Base-by-base conservation (phyloP, 2,329 filamentous ascomycete genomes). In the Monilinia fructicola region DNA sequence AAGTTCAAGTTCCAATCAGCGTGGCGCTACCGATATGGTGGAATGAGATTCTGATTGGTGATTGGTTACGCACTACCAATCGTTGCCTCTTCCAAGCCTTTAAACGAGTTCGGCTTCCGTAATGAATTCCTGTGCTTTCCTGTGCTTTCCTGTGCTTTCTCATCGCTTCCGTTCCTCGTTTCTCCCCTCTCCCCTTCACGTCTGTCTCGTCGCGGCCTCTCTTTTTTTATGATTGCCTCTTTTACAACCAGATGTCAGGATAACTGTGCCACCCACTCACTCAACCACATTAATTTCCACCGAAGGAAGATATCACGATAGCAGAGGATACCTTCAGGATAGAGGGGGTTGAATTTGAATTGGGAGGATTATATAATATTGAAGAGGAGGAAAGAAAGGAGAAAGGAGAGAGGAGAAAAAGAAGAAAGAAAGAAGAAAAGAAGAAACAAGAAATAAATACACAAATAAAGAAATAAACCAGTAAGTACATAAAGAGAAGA, bases 1-100 rank as follows among this genome's bases (percentile, higher is more conserved):
- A 21, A 5, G 10, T 18, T 46, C 18, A 21, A 5, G 10, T 18
- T 46, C 18, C 6, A 54, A 54, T 54, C 52, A 10, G 52, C 42
- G 28, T 48, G 42, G 56, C 56, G 56, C 42, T 59, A 59, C 42
- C 42, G 21, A 23, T 35, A 48, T 48, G 56, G 42, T 48, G 56
- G 56, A 48, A 42, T 26, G 12, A 16, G 10, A 7, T 9, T 59
- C 21, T 48, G 1, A 48, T 48, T 2, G 42, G 2, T 48, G 42
- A 48, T 48, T 44, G 55, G 40, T 31, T 11, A 9, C 3, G 11
- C 2, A 16, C n/a, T 14, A 14, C 40, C 40, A 40, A 46, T 16
- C 9, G 23, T 44, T 31, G 42, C 56, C 56, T 59, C 40, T 59
- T 31, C 40, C 23, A 48, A 31, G 23, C 9, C 7, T 21, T 44